A percentile compares a stretch with the other conserved stretches of the same genome.
These are phyloP conservation scores for Aspergillus awamori DNA, from an alignment of 2,329 filamentous ascomycete genomes.

Conservation along the genomic window DNA sequence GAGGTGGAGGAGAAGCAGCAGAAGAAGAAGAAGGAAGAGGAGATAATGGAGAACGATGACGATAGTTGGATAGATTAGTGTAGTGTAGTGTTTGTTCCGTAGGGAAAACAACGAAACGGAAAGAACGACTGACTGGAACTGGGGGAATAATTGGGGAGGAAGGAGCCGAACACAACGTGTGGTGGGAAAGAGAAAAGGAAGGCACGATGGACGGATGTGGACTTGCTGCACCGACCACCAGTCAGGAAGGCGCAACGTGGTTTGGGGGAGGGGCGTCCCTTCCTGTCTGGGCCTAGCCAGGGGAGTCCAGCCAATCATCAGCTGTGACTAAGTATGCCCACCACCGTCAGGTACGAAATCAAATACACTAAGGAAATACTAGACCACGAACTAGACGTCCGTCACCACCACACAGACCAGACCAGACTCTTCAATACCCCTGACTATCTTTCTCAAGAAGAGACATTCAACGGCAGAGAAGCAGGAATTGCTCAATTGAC, in stretches of 20 bases:
- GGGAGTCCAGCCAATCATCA: constrained; percentile 4
- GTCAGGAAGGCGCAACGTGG: constrained; percentile 14
- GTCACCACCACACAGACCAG: neutral
- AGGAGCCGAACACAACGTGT: no score
- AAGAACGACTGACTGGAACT: no score
- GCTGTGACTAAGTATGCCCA: neutral
- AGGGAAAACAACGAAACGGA: no score
- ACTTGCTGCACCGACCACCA: neutral
- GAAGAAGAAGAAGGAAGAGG: neutral
- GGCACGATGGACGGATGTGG: neutral
- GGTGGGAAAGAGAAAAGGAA: no score
- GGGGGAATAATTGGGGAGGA: no score
- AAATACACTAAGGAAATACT: neutral
- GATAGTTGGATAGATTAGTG: no score
- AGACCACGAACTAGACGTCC: neutral
- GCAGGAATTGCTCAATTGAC: neutral
- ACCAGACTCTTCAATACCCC: neutral
- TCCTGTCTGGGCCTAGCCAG: constrained; percentile 19
- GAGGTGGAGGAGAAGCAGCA: neutral
- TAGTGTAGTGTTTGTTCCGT: no score
- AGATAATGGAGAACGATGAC: neutral
- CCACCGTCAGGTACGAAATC: neutral
- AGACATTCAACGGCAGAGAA: neutral
- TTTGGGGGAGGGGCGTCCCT: constrained; percentile 5
- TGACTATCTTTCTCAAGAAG: neutral